Evolutionary conservation across 1,284 basidiomycete species (phyloP), one percentile per base, ranked within the genome.

Genomic region (Leccinum pachyderme): DNA sequence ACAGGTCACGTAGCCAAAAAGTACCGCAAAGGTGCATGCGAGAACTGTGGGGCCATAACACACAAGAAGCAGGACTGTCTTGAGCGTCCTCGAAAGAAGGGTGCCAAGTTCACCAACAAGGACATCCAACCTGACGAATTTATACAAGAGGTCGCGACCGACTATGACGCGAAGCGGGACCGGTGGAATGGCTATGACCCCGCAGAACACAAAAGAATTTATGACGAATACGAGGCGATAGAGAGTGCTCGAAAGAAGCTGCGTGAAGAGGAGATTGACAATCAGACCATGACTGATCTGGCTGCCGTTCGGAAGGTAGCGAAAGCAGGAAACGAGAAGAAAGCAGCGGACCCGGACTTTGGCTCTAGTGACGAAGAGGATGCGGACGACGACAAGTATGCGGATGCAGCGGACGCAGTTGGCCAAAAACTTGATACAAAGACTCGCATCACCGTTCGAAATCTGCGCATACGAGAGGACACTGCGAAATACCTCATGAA

Each of bases 401-500:
- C 96, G 22, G 97, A 99, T 67, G 88, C 92, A 41, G 96, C 96
- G 15, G 95, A 98, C 69, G 94, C 94, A 52, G 95, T 98, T 13
- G 97, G 97, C 7, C 96, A 98, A 73, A 97, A 98, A 73, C 80
- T 99, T 62, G 96, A 99, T 72, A 91, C 94, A 13, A 98, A 99
- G 77, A 98, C 95, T 31, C 89, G 97, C 56, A 96, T 99, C 62
- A 98, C 97, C 5, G 95, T 99, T 54, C 89, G 97, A 62, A 99
- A 99, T 73, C 77, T 99, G 67, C 92, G 97, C 76, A 99, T 99
- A 64, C 89, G 97, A 69, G 97, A 99, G 75, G 97, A 99, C 72
- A 98, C 96, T 1, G 97, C 97, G 15, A 99, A 99, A 73, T 99
- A 99, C 66, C 84, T 99, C 64, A 91, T 98, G 75, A 99, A 99